phyloP scores from a whole-genome alignment of 805 yeast genomes.

The Teunomyces barrocoloradensis region DNA sequence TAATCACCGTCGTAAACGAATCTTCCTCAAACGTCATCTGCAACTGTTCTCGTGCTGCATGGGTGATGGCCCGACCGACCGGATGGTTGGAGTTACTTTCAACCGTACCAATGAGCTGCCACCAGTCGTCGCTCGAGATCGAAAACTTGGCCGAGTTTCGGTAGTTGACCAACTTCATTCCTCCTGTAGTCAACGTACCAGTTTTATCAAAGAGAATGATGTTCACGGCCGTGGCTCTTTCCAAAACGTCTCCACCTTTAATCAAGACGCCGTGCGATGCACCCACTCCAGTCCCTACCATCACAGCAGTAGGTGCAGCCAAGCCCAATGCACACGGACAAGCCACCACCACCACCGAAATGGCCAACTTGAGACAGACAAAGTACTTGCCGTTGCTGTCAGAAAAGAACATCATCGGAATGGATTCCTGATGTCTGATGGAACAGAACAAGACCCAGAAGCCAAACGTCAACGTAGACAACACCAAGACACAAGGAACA shows the following conservation, averaged over 20 bases:
- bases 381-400: conserved; percentile 56
- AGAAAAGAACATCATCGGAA: conserved; percentile 49
- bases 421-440: conserved; percentile 14
- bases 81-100: conserved; percentile 87
- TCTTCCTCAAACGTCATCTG: conserved; percentile 32
- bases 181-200: conserved; percentile 89
- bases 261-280: conserved; percentile 86
- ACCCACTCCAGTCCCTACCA: conserved; percentile 98
- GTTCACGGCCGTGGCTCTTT: conserved; percentile 61
- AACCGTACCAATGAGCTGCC: conserved; percentile 55
- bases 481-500: conserved; percentile 67
- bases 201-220: conserved; percentile 89
- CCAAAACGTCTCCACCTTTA: conserved; percentile 90
- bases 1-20: conserved; percentile 27
- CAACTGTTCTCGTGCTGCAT: conserved; percentile 26
- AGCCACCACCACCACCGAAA: conserved; percentile 93
- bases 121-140: conserved; percentile 29
- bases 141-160: conserved; percentile 18
- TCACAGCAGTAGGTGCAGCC: conserved; percentile 97
- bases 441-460: conserved; percentile 38
- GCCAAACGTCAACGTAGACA: conserved; percentile 63
- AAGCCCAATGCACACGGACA: conserved; percentile 98
- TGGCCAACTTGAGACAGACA: conserved; percentile 73
- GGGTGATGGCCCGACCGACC: conserved; percentile 67
- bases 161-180: conserved; percentile 48